A percentile compares a stretch with the other conserved stretches of the same genome.
Conservation (phyloP, 257 asterid genomes). For the Solanum chiquidenum region DNA sequence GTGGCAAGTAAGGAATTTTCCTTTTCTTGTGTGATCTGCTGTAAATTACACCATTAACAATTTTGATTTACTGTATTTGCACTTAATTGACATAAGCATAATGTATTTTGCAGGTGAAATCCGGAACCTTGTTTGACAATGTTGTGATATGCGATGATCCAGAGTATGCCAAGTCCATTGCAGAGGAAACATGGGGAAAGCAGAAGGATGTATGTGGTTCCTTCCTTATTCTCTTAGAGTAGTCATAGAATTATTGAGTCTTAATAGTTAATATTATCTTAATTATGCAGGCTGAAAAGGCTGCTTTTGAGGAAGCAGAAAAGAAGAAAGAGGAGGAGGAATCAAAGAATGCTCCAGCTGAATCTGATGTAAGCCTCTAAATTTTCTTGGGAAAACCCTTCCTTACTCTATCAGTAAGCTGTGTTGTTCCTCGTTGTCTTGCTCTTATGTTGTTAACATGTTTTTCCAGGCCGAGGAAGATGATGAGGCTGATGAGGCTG, state of each 20-base stretch:
- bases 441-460: neutral
- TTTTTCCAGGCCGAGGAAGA: constrained; percentile 65
- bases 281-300: constrained; percentile 72
- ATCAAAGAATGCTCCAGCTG: constrained; percentile 43
- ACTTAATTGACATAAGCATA: neutral
- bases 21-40: neutral
- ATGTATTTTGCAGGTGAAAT: constrained; percentile 61
- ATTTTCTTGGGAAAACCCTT: neutral
- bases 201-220: constrained; percentile 70
- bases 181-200: constrained; percentile 93
- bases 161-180: constrained; percentile 76
- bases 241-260: neutral
- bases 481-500: constrained; percentile 28
- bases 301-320: constrained; percentile 88
- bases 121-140: constrained; percentile 97
- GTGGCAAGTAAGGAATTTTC: constrained; percentile 68
- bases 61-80: neutral
- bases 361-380: constrained; percentile 39
- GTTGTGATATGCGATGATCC: constrained; percentile 74
- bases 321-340: constrained; percentile 90
- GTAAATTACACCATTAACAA: neutral
- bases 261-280: neutral
- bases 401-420: neutral
- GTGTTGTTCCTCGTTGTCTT: neutral
- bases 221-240: neutral